phyloP scores from a whole-genome alignment of 2,329 filamentous ascomycete genomes.

The Chalaropsis thielavioides region DNA sequence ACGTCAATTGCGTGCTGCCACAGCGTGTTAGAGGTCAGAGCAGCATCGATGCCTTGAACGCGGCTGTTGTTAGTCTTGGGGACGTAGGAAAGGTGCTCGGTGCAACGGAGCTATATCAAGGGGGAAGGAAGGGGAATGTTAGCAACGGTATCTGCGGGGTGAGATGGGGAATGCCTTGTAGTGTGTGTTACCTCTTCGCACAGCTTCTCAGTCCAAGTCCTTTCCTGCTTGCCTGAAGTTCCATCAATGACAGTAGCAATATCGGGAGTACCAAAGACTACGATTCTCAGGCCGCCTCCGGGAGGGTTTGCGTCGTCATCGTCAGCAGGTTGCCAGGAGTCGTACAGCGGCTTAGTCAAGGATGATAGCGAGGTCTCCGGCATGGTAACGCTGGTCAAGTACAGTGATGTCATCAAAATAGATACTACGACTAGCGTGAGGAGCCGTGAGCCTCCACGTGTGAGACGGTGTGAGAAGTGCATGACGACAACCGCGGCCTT shows the following conservation, averaged over 20 bases:
- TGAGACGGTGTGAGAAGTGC: conserved; percentile 30
- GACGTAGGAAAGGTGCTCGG: conserved; percentile 32
- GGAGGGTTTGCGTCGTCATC: conserved; percentile 20
- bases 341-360: conserved; percentile 16
- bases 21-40: conserved; percentile 38
- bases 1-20: conserved; percentile 30
- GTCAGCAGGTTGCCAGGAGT: conserved; percentile 21
- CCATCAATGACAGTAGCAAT: conserved; percentile 27
- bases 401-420: conserved; percentile 23
- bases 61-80: conserved; percentile 29
- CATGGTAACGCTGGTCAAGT: conserved; percentile 18
- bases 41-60: conserved; percentile 24
- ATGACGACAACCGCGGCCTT: conserved; percentile 9
- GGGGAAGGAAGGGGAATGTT: neutral
- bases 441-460: conserved; percentile 26
- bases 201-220: conserved; percentile 35
- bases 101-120: conserved; percentile 34
- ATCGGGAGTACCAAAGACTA: conserved; percentile 37
- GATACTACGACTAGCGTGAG: conserved; percentile 22
- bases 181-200: conserved; percentile 31
- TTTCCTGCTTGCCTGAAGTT: conserved; percentile 20
- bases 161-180: neutral
- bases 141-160: neutral
- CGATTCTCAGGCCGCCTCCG: conserved; percentile 31
- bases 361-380: conserved; percentile 12